Conservation (phyloP, 2,329 filamentous ascomycete genomes). For the Cladosporium sp. region DNA sequence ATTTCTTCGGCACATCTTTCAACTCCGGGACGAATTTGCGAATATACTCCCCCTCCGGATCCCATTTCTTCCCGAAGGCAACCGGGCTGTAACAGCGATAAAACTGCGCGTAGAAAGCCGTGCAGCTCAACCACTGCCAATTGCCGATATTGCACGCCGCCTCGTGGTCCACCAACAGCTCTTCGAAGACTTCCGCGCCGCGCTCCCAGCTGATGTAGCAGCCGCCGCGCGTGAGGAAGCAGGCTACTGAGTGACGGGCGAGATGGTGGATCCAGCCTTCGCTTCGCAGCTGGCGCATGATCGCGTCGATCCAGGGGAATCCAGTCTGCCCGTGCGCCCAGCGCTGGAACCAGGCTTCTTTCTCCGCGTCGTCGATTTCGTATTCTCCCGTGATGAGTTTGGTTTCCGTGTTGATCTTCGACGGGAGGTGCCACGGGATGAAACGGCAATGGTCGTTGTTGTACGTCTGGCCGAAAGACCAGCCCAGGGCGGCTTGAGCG, state of each 20-base stretch:
- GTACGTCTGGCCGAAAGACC: slow-evolving; percentile 59
- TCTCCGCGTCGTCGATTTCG: slow-evolving; percentile 58
- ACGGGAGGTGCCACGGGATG: slow-evolving; percentile 73
- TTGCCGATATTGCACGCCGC: slow-evolving; percentile 69
- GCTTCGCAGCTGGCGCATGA: slow-evolving; percentile 68
- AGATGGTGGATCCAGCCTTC: slow-evolving; percentile 82
- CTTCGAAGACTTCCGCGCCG: slow-evolving; percentile 73
- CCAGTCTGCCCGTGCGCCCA: slow-evolving; percentile 69
- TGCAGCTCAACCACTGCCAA: slow-evolving; percentile 75
- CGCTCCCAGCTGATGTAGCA: slow-evolving; percentile 78
- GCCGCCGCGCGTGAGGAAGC: slow-evolving; percentile 74
- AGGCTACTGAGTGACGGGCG: slow-evolving; percentile 72
- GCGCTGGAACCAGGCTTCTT: slow-evolving; percentile 62
- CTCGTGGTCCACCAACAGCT: slow-evolving; percentile 72
- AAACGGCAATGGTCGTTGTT: slow-evolving; percentile 67
- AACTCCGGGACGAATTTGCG: slow-evolving; percentile 66
- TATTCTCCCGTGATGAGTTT: slow-evolving; percentile 56
- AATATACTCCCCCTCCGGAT: slow-evolving; percentile 63
- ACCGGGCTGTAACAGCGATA: slow-evolving; percentile 67
- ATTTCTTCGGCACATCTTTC: slow-evolving; percentile 58
- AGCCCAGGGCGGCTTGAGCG: slow-evolving; percentile 65
- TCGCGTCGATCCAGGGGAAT: slow-evolving; percentile 75
- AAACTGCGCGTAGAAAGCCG: slow-evolving; percentile 71
- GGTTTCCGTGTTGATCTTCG: slow-evolving; percentile 49
- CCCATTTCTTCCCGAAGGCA: slow-evolving; percentile 72